Percentiles rank a stretch among this genome's conserved stretches.
Conservation (phyloP, 2,329 filamentous ascomycete genomes). For the Claviceps sp. region DNA sequence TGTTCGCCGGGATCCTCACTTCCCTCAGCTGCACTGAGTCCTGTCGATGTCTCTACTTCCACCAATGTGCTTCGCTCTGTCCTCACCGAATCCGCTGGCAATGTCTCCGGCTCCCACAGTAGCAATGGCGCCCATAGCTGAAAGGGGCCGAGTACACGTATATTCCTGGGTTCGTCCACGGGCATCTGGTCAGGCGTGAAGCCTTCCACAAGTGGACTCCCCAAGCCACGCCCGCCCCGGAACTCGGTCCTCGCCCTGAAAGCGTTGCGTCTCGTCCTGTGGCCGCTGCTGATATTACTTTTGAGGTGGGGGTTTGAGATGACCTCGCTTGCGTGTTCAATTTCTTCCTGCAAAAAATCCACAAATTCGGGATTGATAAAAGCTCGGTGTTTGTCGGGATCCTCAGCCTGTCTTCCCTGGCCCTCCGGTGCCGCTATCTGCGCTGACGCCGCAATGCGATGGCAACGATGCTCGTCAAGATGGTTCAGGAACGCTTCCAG, state of each 20-base stretch:
- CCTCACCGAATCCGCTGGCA: not conserved
- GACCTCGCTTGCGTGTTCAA: not conserved
- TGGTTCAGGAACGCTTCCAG: conserved; percentile 3
- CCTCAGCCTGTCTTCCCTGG: not conserved
- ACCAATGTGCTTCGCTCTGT: not conserved
- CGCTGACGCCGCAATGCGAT: not conserved
- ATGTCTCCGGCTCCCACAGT: not conserved
- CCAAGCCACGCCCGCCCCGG: conserved; percentile 11
- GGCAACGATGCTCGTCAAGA: not conserved
- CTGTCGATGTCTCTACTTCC: not conserved
- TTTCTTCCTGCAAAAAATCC: not conserved
- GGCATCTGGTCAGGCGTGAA: conserved; percentile 8
- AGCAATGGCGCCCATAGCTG: not conserved
- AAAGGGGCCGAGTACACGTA: not conserved
- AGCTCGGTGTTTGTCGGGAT: not conserved
- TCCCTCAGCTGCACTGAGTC: not conserved
- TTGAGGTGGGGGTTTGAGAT: not conserved
- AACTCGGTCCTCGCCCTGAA: not conserved
- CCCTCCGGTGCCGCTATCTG: not conserved
- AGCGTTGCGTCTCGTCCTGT: not conserved
- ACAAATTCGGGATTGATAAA: not conserved
- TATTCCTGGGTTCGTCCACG: not conserved
- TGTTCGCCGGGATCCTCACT: not conserved
- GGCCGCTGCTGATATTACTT: not conserved
- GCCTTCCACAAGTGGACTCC: conserved; percentile 12